These are phyloP conservation scores for Fusarium hostae DNA, from an alignment of 2,329 filamentous ascomycete species.

Conservation along the genomic window DNA sequence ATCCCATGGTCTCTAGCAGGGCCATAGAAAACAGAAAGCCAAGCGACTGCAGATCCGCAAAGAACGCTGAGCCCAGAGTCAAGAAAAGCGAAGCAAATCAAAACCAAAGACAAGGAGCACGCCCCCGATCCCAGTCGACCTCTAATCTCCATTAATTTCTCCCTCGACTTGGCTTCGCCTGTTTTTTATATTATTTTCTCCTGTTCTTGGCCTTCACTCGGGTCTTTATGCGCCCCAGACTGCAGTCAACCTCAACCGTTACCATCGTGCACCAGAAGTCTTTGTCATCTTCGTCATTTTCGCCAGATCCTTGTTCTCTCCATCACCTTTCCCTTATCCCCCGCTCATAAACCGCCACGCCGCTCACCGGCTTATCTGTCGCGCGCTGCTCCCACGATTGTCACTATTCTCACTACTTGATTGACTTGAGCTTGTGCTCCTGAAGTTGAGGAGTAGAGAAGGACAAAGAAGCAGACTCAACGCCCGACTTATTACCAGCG, in stretches of 20 bases:
- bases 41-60: conserved; percentile 37
- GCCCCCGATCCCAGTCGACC: conserved; percentile 17
- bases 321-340: conserved; percentile 26
- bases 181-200: conserved; percentile 8
- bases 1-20: conserved; percentile 31
- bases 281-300: conserved; percentile 43
- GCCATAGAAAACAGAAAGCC: conserved; percentile 29
- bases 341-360: conserved; percentile 37
- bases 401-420: conserved; percentile 11
- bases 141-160: conserved; percentile 29
- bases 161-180: conserved; percentile 22
- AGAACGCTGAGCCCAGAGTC: conserved; percentile 31
- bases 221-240: conserved; percentile 5
- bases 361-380: conserved; percentile 21
- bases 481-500: conserved; percentile 29
- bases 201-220: background rate
- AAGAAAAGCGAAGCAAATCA: conserved; percentile 37
- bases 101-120: conserved; percentile 36
- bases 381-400: conserved; percentile 19
- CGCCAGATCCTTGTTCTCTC: conserved; percentile 36
- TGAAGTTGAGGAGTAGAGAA: conserved; percentile 19
- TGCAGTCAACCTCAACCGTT: conserved; percentile 12
- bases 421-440: conserved; percentile 6
- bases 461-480: conserved; percentile 1
- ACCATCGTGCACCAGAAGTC: conserved; percentile 25